Percentiles rank a stretch among this genome's conserved stretches.
Evolutionary conservation across 2,329 filamentous ascomycete genomes (phyloP).

Genomic region (Fusarium continuum): DNA sequence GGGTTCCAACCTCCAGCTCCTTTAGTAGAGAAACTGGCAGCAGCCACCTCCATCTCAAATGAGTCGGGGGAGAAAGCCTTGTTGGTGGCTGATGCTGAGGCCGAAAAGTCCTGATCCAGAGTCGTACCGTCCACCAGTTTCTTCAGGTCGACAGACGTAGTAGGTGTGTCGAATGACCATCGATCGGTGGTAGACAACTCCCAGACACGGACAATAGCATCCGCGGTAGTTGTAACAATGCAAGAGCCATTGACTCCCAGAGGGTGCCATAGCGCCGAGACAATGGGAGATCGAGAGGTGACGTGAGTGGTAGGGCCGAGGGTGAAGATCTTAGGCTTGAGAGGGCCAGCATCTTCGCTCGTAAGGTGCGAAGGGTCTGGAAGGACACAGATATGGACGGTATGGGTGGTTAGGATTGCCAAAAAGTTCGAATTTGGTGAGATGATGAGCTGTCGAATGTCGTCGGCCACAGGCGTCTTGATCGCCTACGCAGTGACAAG

Average conservation of each 20-base stretch:
- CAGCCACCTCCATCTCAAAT: conserved; percentile 93
- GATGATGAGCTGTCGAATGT: conserved; percentile 85
- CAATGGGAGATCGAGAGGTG: conserved; percentile 81
- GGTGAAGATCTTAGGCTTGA: conserved; percentile 87
- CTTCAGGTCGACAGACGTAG: conserved; percentile 85
- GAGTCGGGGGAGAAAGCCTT: conserved; percentile 88
- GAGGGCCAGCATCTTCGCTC: conserved; percentile 70
- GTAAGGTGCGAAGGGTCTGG: conserved; percentile 82
- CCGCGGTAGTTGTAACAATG: conserved; percentile 86
- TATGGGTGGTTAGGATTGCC: conserved; percentile 86
- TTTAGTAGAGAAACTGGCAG: conserved; percentile 78
- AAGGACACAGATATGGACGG: conserved; percentile 85
- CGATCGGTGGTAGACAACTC: conserved; percentile 85
- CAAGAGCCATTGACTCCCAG: conserved; percentile 83
- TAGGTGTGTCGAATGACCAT: conserved; percentile 86
- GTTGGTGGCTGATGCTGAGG: conserved; percentile 76
- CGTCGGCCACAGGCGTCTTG: conserved; percentile 78
- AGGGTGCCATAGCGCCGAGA: conserved; percentile 90
- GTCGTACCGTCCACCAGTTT: conserved; percentile 87
- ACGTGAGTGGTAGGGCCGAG: conserved; percentile 94
- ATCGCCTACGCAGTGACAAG: conserved; percentile 65
- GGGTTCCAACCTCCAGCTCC: conserved; percentile 86
- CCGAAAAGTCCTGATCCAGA: conserved; percentile 83
- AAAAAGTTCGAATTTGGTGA: conserved; percentile 85
- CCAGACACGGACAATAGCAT: conserved; percentile 90